Percentiles rank a stretch among this genome's conserved stretches.
These are phyloP conservation scores for Harrya chromipes DNA, from an alignment of 768 basidiomycete genomes.

Conservation along the genomic window DNA sequence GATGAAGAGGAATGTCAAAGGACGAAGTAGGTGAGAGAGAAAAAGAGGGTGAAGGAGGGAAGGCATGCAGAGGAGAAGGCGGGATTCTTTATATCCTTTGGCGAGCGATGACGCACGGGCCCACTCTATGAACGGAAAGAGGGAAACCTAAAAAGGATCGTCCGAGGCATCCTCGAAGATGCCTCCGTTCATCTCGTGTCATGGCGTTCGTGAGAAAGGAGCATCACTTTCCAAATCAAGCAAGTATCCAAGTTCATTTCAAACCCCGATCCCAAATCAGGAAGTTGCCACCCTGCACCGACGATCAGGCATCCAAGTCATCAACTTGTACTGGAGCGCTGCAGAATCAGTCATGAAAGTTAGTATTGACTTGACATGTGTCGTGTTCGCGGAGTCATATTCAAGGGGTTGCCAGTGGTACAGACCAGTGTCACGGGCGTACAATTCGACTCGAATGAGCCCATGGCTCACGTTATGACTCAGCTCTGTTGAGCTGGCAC, in stretches of 20 bases:
- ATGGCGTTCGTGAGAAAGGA: slow-evolving; percentile 7
- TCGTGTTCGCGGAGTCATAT: too few relatives aligned
- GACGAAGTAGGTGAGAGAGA: slow-evolving; percentile 16
- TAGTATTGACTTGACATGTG: too few relatives aligned
- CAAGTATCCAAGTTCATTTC: slow-evolving; percentile 27
- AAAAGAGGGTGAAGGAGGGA: slow-evolving; percentile 6
- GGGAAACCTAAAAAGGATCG: slow-evolving; percentile 13
- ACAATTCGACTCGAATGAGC: too few relatives aligned
- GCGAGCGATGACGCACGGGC: slow-evolving; percentile 29
- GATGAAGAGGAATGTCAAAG: slow-evolving; percentile 8
- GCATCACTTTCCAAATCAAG: slow-evolving; percentile 21
- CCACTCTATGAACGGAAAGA: slow-evolving; percentile 20
- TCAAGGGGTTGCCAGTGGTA: too few relatives aligned
- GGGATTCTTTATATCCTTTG: slow-evolving; percentile 25
- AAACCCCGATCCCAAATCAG: slow-evolving; percentile 14
- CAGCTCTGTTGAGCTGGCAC: too few relatives aligned
- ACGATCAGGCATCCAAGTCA: slow-evolving; percentile 11
- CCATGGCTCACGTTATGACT: too few relatives aligned
- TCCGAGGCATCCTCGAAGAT: slow-evolving; percentile 21
- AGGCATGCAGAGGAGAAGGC: slow-evolving; percentile 8
- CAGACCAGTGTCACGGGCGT: too few relatives aligned
- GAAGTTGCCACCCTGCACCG: slow-evolving; percentile 14
- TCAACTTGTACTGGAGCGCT: too few relatives aligned
- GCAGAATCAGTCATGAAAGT: too few relatives aligned
- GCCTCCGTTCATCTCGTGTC: slow-evolving; percentile 19